Percentiles rank a stretch among this genome's conserved stretches.
These are phyloP conservation scores for Elaeagnus macrophylla DNA, from an alignment of 306 rosid genomes.

Conservation along the genomic window DNA sequence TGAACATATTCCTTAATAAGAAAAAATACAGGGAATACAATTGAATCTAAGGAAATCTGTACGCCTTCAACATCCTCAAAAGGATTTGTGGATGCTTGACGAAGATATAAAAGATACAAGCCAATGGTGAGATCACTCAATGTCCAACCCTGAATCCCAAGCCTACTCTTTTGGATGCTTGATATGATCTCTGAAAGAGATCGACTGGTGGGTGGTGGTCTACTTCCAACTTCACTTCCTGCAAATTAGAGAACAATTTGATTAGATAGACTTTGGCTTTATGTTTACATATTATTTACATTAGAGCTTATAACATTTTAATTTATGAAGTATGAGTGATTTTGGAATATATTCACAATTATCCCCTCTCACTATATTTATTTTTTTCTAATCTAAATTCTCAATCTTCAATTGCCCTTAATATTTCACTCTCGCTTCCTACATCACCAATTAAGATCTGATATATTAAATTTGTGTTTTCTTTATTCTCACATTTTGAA, in stretches of 20 bases:
- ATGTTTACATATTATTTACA: too few relatives aligned
- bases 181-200: constrained; percentile 72
- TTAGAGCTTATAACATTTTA: too few relatives aligned
- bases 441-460: too few relatives aligned
- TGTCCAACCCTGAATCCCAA: constrained; percentile 87
- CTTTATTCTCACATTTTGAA: too few relatives aligned
- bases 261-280: too few relatives aligned
- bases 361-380: too few relatives aligned
- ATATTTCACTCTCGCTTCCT: too few relatives aligned
- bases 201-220: constrained; percentile 44
- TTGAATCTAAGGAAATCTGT: constrained; percentile 59
- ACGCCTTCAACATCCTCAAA: constrained; percentile 59
- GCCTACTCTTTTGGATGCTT: constrained; percentile 68
- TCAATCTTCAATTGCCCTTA: too few relatives aligned
- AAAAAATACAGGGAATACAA: constrained; percentile 34
- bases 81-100: constrained; percentile 64
- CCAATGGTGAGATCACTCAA: constrained; percentile 92
- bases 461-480: too few relatives aligned
- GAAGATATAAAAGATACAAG: constrained; percentile 79
- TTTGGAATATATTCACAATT: too few relatives aligned
- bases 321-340: too few relatives aligned
- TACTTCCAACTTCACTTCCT: constrained; percentile 46
- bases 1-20: constrained; percentile 4
- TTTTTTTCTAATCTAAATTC: too few relatives aligned
- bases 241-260: constrained; percentile 25